Evolutionary conservation across 768 basidiomycete species (phyloP).

Genomic region (Suillus bovinus): DNA sequence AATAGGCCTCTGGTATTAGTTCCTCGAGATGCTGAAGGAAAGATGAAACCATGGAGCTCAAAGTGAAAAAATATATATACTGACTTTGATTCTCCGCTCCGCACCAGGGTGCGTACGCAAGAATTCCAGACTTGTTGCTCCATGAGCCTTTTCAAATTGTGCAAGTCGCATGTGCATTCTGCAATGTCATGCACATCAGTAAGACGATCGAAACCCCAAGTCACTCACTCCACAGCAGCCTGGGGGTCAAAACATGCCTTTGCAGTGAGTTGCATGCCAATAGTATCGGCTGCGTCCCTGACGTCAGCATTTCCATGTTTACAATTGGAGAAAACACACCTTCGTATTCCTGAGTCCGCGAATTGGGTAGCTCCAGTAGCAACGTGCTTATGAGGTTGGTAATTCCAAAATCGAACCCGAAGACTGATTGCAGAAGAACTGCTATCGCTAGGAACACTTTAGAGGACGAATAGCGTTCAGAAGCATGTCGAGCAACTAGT

Average conservation of each 20-base stretch:
- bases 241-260: constrained; percentile 86
- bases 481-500: constrained; percentile 56
- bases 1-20: constrained; percentile 57
- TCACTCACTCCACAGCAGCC: constrained; percentile 67
- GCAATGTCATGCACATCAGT: not conserved
- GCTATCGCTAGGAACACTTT: constrained; percentile 44
- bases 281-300: constrained; percentile 65
- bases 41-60: not conserved
- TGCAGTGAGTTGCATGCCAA: constrained; percentile 80
- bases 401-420: constrained; percentile 61
- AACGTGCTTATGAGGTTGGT: constrained; percentile 47
- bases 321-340: constrained; percentile 37
- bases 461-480: constrained; percentile 45
- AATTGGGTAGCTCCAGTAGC: constrained; percentile 78
- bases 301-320: not conserved
- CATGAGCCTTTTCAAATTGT: constrained; percentile 46
- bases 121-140: constrained; percentile 50
- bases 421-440: constrained; percentile 41
- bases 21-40: constrained; percentile 48
- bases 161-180: constrained; percentile 76
- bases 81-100: constrained; percentile 68
- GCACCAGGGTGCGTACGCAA: constrained; percentile 82
- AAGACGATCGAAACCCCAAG: not conserved
- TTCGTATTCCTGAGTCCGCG: constrained; percentile 79
- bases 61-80: constrained; percentile 18